These are phyloP conservation scores for Wickerhamiella alocasiicola DNA, from an alignment of 805 yeast species.

Conservation along the genomic window DNA sequence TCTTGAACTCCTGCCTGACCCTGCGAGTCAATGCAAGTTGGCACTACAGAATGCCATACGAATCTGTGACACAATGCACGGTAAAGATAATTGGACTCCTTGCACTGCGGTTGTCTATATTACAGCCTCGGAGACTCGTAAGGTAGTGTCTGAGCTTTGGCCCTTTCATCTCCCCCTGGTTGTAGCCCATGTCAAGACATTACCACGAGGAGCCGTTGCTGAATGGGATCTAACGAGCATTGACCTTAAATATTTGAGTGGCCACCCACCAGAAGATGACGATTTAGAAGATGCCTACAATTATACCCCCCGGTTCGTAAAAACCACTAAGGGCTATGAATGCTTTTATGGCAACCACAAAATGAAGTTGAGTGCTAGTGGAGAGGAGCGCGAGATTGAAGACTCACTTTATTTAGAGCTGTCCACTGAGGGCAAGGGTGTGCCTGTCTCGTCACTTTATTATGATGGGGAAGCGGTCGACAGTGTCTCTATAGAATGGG, in stretches of 20 bases:
- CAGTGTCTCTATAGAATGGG: too few relatives aligned
- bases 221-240: slow-evolving; percentile 23
- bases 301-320: slow-evolving; percentile 7
- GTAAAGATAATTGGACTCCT: slow-evolving; percentile 27
- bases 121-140: slow-evolving; percentile 23
- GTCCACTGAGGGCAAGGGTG: not conserved
- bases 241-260: slow-evolving; percentile 16
- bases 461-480: too few relatives aligned
- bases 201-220: slow-evolving; percentile 23
- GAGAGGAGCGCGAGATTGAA: too few relatives aligned
- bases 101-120: slow-evolving; percentile 45
- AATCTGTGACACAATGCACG: slow-evolving; percentile 44
- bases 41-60: slow-evolving; percentile 65
- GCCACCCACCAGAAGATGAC: slow-evolving; percentile 18
- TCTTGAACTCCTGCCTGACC: slow-evolving; percentile 39
- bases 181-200: slow-evolving; percentile 17
- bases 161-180: slow-evolving; percentile 14
- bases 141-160: slow-evolving; percentile 14
- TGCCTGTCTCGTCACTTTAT: not conserved
- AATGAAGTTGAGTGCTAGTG: too few relatives aligned
- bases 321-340: slow-evolving; percentile 11
- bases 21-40: slow-evolving; percentile 33
- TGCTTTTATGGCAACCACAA: slow-evolving; percentile 5
- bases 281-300: slow-evolving; percentile 18
- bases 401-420: not conserved